These are phyloP conservation scores for Escovopsis sp. DNA, from an alignment of 2,329 filamentous ascomycete genomes.

Conservation along the genomic window DNA sequence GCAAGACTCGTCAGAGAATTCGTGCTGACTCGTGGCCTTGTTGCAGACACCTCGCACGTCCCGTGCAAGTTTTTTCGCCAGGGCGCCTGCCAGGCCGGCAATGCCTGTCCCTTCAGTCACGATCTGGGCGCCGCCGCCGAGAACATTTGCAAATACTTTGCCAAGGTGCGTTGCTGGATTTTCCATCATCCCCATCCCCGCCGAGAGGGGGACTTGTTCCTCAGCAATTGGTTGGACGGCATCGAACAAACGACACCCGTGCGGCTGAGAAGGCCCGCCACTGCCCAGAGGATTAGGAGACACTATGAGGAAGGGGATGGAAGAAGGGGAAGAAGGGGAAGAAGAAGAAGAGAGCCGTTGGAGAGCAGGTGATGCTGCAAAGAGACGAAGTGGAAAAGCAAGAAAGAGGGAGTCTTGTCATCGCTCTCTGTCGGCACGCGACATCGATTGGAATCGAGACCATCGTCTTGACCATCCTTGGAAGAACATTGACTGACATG, in stretches of 20 bases:
- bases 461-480: no score
- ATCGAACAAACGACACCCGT: no score
- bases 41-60: conserved; percentile 80
- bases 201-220: neutral
- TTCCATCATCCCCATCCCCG: conserved; percentile 7
- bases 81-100: conserved; percentile 89
- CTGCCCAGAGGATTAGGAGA: neutral
- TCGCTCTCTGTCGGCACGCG: neutral
- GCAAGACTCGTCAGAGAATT: neutral
- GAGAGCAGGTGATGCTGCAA: neutral
- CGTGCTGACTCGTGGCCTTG: conserved; percentile 7
- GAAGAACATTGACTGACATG: conserved; percentile 1
- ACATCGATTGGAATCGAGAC: neutral
- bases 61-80: conserved; percentile 99
- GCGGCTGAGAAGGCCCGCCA: no score
- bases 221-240: no score
- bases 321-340: no score
- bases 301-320: no score
- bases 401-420: neutral
- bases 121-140: conserved; percentile 74
- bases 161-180: conserved; percentile 53
- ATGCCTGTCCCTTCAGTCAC: conserved; percentile 92
- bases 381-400: neutral
- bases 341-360: neutral
- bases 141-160: conserved; percentile 96